A percentile compares a stretch with the other conserved stretches of the same genome.
phyloP scores from a whole-genome alignment of 1,284 basidiomycete species.

The Ganoderma meredithae region DNA sequence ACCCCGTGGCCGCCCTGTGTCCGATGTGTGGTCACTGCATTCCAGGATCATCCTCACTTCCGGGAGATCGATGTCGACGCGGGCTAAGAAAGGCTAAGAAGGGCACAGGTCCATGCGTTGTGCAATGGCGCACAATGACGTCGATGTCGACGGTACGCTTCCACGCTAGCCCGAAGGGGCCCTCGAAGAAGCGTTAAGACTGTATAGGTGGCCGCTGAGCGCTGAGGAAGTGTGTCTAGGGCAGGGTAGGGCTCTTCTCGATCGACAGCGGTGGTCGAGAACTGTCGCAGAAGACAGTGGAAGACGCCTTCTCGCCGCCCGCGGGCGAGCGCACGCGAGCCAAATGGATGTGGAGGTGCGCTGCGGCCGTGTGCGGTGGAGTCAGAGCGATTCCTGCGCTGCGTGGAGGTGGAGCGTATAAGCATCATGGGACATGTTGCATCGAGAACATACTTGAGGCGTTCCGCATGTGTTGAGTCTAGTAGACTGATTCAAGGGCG shows the following conservation, averaged over 20 bases:
- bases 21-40: not conserved
- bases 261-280: constrained; percentile 19
- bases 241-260: constrained; percentile 18
- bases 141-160: constrained; percentile 17
- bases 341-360: not conserved
- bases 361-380: constrained; percentile 2
- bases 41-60: constrained; percentile 1
- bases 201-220: constrained; percentile 12
- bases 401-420: constrained; percentile 18
- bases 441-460: constrained; percentile 14
- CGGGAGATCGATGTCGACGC: not conserved
- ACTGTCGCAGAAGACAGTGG: constrained; percentile 4
- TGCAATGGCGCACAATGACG: constrained; percentile 17
- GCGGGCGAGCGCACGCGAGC: constrained; percentile 14
- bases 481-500: not conserved
- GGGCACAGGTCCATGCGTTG: constrained; percentile 15
- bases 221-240: constrained; percentile 12
- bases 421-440: constrained; percentile 24
- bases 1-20: not conserved
- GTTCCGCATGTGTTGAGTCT: constrained; percentile 11
- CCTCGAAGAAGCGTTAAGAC: not conserved
- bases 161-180: constrained; percentile 3
- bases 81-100: not conserved
- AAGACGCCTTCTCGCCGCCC: constrained; percentile 16
- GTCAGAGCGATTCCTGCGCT: constrained; percentile 17